Percentiles rank a stretch among this genome's conserved stretches.
phyloP scores from a whole-genome alignment of 148 eudicot species.

The Rhododendron henanense region DNA sequence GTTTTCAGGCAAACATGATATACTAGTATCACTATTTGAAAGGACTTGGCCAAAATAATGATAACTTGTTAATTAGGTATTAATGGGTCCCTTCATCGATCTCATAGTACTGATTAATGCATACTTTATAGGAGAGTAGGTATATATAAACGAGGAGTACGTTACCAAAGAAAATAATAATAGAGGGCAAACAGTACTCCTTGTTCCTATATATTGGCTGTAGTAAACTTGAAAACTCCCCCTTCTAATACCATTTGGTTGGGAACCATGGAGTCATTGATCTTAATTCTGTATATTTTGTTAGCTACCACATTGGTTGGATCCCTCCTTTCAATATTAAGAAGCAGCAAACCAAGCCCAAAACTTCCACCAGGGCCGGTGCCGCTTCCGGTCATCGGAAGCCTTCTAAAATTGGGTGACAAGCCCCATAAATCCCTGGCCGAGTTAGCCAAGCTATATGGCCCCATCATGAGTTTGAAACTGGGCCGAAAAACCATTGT shows the following conservation, averaged over 20 bases:
- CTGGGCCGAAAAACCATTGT: slow-evolving; percentile 7
- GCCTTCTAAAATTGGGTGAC: slow-evolving; percentile 17
- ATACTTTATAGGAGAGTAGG: too few species aligned
- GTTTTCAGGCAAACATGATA: too few species aligned
- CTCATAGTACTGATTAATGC: too few species aligned
- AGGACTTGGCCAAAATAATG: too few species aligned
- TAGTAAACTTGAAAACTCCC: not conserved
- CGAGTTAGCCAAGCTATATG: slow-evolving; percentile 15
- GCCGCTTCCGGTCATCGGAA: slow-evolving; percentile 13
- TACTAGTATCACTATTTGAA: too few species aligned
- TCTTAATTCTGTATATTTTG: not conserved
- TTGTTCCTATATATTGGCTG: not conserved
- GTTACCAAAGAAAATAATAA: too few species aligned
- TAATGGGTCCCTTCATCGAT: too few species aligned
- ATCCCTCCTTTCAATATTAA: not conserved
- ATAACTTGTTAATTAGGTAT: too few species aligned
- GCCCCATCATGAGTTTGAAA: slow-evolving; percentile 14
- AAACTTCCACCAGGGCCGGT: slow-evolving; percentile 17
- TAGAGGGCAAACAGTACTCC: not conserved
- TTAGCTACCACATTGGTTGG: not conserved
- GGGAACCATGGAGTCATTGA: not conserved
- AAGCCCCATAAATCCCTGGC: slow-evolving; percentile 22
- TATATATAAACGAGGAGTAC: too few species aligned
- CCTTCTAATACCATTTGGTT: not conserved
- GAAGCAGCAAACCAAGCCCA: not conserved